phyloP scores from a whole-genome alignment of 2,329 filamentous ascomycete genomes.

The Aureobasidium pullulans region DNA sequence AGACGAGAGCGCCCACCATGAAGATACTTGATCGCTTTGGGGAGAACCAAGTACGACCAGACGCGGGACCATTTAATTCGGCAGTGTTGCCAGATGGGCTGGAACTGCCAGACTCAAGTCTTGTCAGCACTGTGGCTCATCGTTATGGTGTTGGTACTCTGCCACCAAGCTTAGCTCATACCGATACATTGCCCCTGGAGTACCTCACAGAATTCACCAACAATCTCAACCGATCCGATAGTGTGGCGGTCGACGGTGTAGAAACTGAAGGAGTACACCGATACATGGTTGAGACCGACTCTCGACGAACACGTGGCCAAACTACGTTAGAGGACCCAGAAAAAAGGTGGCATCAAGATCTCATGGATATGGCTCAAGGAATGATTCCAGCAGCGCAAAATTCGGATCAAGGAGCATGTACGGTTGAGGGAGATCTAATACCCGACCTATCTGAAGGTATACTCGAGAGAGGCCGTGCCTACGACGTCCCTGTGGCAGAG shows the following conservation, averaged over 20 bases:
- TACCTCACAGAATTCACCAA: background rate
- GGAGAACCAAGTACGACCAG: conserved; percentile 21
- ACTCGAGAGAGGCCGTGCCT: conserved; percentile 65
- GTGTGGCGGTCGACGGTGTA: background rate
- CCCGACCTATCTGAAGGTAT: conserved; percentile 58
- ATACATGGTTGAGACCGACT: conserved; percentile 5
- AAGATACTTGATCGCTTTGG: conserved; percentile 29
- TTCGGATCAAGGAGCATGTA: background rate
- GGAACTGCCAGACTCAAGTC: background rate
- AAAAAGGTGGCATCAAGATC: conserved; percentile 63
- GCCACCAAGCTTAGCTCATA: background rate
- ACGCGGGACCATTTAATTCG: conserved; percentile 1
- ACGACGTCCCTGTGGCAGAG: conserved; percentile 73
- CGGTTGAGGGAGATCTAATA: background rate
- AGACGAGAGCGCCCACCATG: conserved; percentile 19
- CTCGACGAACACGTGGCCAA: background rate
- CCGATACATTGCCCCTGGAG: background rate
- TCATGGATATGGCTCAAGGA: conserved; percentile 12
- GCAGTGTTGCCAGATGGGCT: conserved; percentile 12
- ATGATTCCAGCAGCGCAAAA: background rate
- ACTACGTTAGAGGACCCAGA: conserved; percentile 23
- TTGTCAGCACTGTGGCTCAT: background rate
- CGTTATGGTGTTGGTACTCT: conserved; percentile 31
- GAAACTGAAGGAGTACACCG: background rate
- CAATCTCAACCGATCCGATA: background rate